Evolutionary conservation across 2,329 filamentous ascomycete species (phyloP).

Genomic region (Plenodomus biglobosus): DNA sequence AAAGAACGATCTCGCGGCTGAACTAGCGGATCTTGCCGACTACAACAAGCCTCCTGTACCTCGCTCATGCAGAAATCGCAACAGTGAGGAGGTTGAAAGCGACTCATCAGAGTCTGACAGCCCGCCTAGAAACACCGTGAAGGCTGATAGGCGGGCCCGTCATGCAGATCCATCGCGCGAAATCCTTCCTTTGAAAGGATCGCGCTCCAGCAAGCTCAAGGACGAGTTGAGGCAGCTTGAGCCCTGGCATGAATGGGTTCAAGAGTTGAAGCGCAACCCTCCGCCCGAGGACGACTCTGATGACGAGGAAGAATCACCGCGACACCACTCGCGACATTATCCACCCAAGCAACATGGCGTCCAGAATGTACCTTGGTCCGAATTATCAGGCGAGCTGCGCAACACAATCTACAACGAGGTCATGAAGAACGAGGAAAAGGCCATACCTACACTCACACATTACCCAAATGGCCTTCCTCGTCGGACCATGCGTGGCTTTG

Average conservation of each 20-base stretch:
- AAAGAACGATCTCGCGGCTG: background rate
- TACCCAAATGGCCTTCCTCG: slow-evolving; percentile 10
- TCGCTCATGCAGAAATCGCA: background rate
- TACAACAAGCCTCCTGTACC: slow-evolving; percentile 3
- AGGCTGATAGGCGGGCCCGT: background rate
- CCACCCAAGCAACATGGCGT: slow-evolving; percentile 1
- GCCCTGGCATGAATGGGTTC: background rate
- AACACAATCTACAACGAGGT: slow-evolving; percentile 8
- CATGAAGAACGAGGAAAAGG: slow-evolving; percentile 6
- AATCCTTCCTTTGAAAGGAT: background rate
- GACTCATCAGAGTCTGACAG: background rate
- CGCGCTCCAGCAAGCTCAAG: slow-evolving; percentile 1
- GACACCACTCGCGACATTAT: slow-evolving; percentile 1
- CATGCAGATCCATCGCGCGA: background rate
- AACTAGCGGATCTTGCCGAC: slow-evolving; percentile 7
- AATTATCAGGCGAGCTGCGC: slow-evolving; percentile 6
- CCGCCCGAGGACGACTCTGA: background rate
- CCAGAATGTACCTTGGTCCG: slow-evolving; percentile 5
- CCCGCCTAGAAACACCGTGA: too few relatives aligned
- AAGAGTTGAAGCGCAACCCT: too few relatives aligned
- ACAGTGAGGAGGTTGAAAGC: background rate
- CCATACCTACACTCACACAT: slow-evolving; percentile 3
- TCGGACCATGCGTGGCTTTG: slow-evolving; percentile 3
- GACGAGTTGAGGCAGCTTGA: background rate
- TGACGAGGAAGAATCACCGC: background rate